phyloP scores from a whole-genome alignment of 2,329 filamentous ascomycete genomes.

The Blastomyces silverae region DNA sequence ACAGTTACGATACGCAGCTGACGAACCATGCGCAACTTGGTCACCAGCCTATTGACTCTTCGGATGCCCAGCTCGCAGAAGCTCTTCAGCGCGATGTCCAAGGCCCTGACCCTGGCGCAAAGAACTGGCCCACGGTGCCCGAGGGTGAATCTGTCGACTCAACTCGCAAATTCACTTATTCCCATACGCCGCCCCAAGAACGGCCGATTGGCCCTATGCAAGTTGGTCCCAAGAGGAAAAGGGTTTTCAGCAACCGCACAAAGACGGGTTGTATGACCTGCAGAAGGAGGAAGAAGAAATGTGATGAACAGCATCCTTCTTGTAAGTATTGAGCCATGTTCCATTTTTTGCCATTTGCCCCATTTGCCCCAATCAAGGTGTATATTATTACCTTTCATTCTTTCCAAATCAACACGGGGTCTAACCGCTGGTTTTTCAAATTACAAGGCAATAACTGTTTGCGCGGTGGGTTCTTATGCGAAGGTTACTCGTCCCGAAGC shows the following conservation, averaged over 20 bases:
- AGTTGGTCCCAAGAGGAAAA: slow-evolving; percentile 42
- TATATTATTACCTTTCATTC: slow-evolving; percentile 18
- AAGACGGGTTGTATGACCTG: slow-evolving; percentile 96
- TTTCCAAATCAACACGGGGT: slow-evolving; percentile 17
- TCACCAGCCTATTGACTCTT: slow-evolving; percentile 38
- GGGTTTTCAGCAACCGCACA: slow-evolving; percentile 80
- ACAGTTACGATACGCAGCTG: slow-evolving; percentile 38
- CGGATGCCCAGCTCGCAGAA: slow-evolving; percentile 48
- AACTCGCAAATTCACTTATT: slow-evolving; percentile 12
- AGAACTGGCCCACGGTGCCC: slow-evolving; percentile 29
- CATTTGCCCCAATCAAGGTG: background rate
- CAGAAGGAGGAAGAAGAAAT: slow-evolving; percentile 91
- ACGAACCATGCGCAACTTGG: slow-evolving; percentile 44
- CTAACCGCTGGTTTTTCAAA: slow-evolving; percentile 10
- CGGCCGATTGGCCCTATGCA: slow-evolving; percentile 32
- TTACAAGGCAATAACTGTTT: slow-evolving; percentile 76
- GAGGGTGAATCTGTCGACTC: slow-evolving; percentile 30
- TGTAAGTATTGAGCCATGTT: slow-evolving; percentile 54
- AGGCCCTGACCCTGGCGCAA: slow-evolving; percentile 33
- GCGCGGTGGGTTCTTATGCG: slow-evolving; percentile 82
- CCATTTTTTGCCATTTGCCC: background rate
- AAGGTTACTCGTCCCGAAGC: slow-evolving; percentile 76
- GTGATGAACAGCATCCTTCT: slow-evolving; percentile 85
- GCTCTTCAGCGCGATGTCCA: slow-evolving; percentile 47
- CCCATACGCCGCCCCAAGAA: slow-evolving; percentile 24